Percentiles rank a stretch among this genome's conserved stretches.
These are phyloP conservation scores for Ceratocystis albifundus DNA, from an alignment of 2,329 filamentous ascomycete species.

Conservation along the genomic window DNA sequence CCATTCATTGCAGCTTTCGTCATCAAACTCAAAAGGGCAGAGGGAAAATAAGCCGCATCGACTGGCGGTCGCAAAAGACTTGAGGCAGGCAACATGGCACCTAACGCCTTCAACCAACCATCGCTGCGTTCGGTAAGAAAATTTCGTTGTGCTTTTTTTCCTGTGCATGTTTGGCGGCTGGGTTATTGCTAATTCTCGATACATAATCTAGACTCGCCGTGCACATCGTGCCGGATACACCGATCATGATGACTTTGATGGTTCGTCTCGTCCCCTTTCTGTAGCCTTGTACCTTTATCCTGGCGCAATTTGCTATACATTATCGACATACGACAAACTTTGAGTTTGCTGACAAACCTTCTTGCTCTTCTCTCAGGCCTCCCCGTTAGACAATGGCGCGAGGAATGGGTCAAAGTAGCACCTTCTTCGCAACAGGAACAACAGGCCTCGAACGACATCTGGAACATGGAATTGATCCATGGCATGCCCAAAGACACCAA, in stretches of 20 bases:
- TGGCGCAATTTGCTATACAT: background rate
- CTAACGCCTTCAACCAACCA: constrained; percentile 7
- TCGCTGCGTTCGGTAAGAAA: constrained; percentile 17
- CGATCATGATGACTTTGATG: constrained; percentile 53
- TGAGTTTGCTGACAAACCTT: background rate
- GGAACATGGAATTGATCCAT: constrained; percentile 62
- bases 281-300: background rate
- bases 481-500: constrained; percentile 79
- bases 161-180: background rate
- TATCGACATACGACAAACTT: background rate
- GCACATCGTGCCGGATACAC: constrained; percentile 45
- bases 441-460: constrained; percentile 52
- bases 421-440: constrained; percentile 55
- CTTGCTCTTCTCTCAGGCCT: constrained; percentile 42
- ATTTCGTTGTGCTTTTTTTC: background rate
- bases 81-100: constrained; percentile 5
- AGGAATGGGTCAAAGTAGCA: constrained; percentile 55
- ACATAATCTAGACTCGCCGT: constrained; percentile 38
- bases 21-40: no score
- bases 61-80: background rate
- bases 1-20: no score
- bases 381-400: constrained; percentile 82
- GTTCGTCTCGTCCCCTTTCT: constrained; percentile 28
- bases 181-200: background rate
- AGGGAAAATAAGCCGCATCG: no score